Evolutionary conservation across 768 basidiomycete genomes (phyloP).

Genomic region (Roridomyces roridus): DNA sequence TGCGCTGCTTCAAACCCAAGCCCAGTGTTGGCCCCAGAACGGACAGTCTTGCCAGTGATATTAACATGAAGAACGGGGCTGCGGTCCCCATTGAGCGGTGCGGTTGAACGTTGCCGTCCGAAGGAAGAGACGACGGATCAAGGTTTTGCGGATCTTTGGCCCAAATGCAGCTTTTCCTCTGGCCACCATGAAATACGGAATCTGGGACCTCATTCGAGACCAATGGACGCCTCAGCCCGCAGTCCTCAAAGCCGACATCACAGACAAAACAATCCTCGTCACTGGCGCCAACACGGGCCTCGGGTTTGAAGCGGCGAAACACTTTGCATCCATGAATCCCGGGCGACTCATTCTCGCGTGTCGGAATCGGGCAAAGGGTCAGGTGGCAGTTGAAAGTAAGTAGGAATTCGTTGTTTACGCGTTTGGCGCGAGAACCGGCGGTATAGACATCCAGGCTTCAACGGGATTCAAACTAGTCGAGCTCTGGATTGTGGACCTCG

Average conservation of each 20-base stretch:
- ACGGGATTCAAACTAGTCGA: constrained; percentile 34
- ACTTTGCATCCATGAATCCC: constrained; percentile 17
- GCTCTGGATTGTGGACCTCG: constrained; percentile 36
- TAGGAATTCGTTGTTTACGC: neutral
- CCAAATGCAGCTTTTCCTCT: no score
- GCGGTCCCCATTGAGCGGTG: no score
- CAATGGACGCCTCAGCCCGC: neutral
- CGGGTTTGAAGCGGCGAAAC: constrained; percentile 12
- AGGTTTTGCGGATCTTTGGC: no score
- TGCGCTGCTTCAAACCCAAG: no score
- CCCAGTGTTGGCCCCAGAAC: no score
- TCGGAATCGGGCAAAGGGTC: constrained; percentile 6
- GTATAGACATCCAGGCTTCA: constrained; percentile 28
- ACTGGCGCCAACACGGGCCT: constrained; percentile 13
- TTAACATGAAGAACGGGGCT: no score
- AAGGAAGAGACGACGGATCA: no score
- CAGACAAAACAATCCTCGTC: constrained; percentile 10
- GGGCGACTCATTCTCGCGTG: constrained; percentile 12
- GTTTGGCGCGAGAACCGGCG: no score
- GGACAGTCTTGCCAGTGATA: no score
- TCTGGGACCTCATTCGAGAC: neutral
- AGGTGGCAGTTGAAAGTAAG: constrained; percentile 9
- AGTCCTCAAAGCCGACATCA: constrained; percentile 3
- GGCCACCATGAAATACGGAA: no score
- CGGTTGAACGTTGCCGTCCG: no score